Evolutionary conservation across 495 filamentous ascomycete genomes (phyloP).

Genomic region (Endocarpon pusillum): DNA sequence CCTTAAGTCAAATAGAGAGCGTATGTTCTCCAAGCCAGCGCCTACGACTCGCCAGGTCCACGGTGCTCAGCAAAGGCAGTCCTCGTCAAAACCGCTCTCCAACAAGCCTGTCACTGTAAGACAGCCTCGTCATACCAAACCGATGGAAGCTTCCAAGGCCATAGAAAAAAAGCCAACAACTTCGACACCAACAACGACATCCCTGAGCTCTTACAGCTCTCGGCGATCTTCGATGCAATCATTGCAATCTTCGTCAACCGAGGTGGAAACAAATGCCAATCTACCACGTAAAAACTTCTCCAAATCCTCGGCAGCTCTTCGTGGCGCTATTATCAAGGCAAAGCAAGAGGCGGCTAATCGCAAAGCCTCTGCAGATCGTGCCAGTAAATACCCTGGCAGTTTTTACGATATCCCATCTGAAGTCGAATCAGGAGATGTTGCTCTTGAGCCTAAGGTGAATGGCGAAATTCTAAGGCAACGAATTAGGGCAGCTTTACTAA

Average conservation of each 20-base stretch:
- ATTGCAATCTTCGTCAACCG: constrained; percentile 14
- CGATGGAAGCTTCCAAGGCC: too few relatives aligned
- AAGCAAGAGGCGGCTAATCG: constrained; percentile 58
- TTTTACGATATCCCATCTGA: constrained; percentile 34
- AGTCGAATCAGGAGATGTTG: constrained; percentile 52
- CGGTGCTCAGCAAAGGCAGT: not conserved
- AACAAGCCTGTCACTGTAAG: not conserved
- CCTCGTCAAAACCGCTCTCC: not conserved
- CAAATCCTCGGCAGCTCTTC: constrained; percentile 64
- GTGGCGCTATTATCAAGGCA: constrained; percentile 86
- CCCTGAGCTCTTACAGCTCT: constrained; percentile 18
- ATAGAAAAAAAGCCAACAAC: constrained; percentile 18
- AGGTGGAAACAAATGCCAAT: constrained; percentile 18
- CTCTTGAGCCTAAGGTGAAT: constrained; percentile 38
- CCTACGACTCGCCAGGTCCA: not conserved
- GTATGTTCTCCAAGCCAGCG: not conserved
- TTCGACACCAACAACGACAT: constrained; percentile 12
- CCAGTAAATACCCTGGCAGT: constrained; percentile 20
- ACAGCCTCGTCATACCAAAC: too few relatives aligned
- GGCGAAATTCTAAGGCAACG: constrained; percentile 53
- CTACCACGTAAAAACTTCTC: constrained; percentile 25
- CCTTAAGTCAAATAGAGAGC: not conserved
- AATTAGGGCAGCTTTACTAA: constrained; percentile 55
- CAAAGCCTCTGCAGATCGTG: constrained; percentile 18
- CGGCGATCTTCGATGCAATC: constrained; percentile 20